phyloP scores from a whole-genome alignment of 2,329 filamentous ascomycete species.

The Apiospora aurea region DNA sequence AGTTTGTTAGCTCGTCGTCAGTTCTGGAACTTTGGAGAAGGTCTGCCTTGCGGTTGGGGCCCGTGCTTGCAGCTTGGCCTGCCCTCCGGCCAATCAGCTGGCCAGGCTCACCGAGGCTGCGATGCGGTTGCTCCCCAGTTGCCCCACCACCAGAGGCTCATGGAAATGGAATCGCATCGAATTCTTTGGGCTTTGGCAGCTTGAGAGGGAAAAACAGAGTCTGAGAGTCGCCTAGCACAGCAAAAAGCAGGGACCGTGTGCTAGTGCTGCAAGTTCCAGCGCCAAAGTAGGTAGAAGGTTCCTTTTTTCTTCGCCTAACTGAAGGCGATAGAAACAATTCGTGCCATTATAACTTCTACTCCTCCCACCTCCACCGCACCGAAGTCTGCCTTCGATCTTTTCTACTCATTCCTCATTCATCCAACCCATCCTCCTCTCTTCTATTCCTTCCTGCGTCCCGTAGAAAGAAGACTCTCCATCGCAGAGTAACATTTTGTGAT shows the following conservation, averaged over 20 bases:
- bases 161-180: constrained; percentile 30
- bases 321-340: constrained; percentile 22
- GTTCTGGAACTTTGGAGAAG: constrained; percentile 30
- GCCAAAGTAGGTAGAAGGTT: constrained; percentile 1
- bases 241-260: constrained; percentile 24
- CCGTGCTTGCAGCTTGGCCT: constrained; percentile 21
- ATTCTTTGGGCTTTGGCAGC: constrained; percentile 26
- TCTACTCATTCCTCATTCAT: constrained; percentile 22
- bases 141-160: constrained; percentile 25
- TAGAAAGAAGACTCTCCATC: constrained; percentile 23
- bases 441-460: constrained; percentile 11
- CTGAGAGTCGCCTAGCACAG: constrained; percentile 5
- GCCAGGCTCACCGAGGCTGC: neutral
- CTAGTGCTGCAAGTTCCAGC: constrained; percentile 21
- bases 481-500: constrained; percentile 24
- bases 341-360: constrained; percentile 23
- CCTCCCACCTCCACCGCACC: constrained; percentile 22
- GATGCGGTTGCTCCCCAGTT: constrained; percentile 26
- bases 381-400: constrained; percentile 19
- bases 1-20: constrained; percentile 3
- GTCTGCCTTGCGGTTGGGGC: constrained; percentile 21
- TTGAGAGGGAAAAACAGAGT: neutral
- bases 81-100: neutral
- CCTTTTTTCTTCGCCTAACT: constrained; percentile 14
- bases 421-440: constrained; percentile 14